Conservation (phyloP, 805 yeast species). For the Candida oleophila region DNA sequence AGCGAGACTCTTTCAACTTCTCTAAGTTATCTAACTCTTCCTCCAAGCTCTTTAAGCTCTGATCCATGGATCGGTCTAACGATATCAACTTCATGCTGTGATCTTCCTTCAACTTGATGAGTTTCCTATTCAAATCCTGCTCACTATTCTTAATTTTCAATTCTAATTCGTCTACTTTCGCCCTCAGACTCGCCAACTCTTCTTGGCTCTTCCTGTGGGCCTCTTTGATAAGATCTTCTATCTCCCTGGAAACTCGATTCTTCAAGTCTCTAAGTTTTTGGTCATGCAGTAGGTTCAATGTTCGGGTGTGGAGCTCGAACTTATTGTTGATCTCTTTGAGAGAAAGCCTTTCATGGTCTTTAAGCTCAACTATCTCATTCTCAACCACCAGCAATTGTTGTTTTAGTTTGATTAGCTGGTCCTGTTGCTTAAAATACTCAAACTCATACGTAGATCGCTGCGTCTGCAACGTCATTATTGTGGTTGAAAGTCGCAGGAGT, state of each 20-base stretch:
- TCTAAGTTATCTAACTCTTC: constrained; percentile 10
- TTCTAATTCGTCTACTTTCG: not conserved
- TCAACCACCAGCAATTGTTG: constrained; percentile 33
- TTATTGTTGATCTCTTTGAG: constrained; percentile 21
- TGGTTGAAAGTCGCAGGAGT: constrained; percentile 15
- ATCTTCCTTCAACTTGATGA: constrained; percentile 24
- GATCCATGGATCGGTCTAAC: constrained; percentile 15
- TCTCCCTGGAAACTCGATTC: constrained; percentile 26
- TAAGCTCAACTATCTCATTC: constrained; percentile 31
- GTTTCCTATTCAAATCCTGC: constrained; percentile 20
- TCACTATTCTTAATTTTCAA: constrained; percentile 13
- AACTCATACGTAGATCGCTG: constrained; percentile 37
- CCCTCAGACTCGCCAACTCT: constrained; percentile 17
- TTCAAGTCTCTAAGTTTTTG: constrained; percentile 22
- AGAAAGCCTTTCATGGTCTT: constrained; percentile 21
- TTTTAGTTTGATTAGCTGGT: constrained; percentile 35
- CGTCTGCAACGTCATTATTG: constrained; percentile 31
- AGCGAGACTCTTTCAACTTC: constrained; percentile 5
- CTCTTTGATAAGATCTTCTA: constrained; percentile 36
- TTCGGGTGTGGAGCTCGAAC: constrained; percentile 22
- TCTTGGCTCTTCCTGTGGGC: constrained; percentile 30
- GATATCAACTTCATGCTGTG: constrained; percentile 18
- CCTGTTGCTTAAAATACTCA: constrained; percentile 31
- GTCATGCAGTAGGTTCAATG: constrained; percentile 19
- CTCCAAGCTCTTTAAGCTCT: constrained; percentile 12